Base-by-base conservation (phyloP, 1,284 basidiomycete species). In the Moesziomyces sp. region DNA sequence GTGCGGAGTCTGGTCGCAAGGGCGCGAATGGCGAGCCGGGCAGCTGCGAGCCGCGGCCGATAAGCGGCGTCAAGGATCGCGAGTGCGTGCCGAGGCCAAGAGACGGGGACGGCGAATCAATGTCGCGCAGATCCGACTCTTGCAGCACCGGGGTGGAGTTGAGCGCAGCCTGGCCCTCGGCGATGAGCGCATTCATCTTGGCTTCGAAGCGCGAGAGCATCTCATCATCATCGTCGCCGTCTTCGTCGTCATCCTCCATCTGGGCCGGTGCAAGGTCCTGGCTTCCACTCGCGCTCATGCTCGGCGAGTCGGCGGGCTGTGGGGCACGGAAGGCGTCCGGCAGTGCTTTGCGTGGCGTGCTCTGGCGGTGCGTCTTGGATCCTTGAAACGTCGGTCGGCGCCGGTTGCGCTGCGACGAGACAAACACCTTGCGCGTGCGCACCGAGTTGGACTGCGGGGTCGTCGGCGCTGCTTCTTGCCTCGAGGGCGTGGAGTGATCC, bases 141-240 rank as follows among this genome's bases (percentile, higher is more conserved):
- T 73, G 60, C 23, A 77, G 52, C 2, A 73, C 67, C 5, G 67
- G 70, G 10, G 70, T 71, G 0, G 74, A 74, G 45, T 64, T 61
- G 42, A 78, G 58, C 19, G 76, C 76, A 14, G 74, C 70, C 23
- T 74, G 71, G 3, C 76, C 76, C 46, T 78, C 62, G 5, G 70
- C 74, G 47, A 78, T 78, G 26, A 78, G 55, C 3, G 56, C 68
- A 21, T 65, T 58, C 76, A 78, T 78, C 52, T 66, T 74, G 6
- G 52, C 61, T 46, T 78, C 59, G 47, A 78, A 74, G 18, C 76
- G 62, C 14, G 46, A 58, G 26, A 70, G 67, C 63, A 77, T 68
- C 14, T 70, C 69, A 38, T 77, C 76, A 18, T 77, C 48, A 3
- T 77, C 72, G 1, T 64, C 62, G 13, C 68, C 66, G 5, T 74